These are phyloP conservation scores for Syncephalastrum racemosum DNA, from an alignment of 371 early-diverging fungal genomes.

Conservation along the genomic window DNA sequence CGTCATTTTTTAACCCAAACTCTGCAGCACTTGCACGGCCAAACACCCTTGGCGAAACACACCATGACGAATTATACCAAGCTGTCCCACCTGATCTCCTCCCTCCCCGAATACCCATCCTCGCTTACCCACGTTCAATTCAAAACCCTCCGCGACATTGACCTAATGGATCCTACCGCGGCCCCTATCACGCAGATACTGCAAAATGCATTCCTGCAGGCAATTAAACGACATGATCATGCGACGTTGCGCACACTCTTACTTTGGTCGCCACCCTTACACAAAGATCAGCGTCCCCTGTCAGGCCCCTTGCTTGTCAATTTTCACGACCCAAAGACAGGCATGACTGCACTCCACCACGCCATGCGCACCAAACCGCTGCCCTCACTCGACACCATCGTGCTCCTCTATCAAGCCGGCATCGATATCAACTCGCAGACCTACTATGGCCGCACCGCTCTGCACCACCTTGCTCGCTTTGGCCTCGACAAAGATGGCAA, in stretches of 20 bases:
- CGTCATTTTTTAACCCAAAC: not conserved
- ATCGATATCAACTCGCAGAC: slow-evolving; percentile 69
- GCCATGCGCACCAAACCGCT: slow-evolving; percentile 63
- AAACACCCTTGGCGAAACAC: slow-evolving; percentile 37
- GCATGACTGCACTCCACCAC: slow-evolving; percentile 65
- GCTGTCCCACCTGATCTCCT: slow-evolving; percentile 50
- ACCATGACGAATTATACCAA: slow-evolving; percentile 49
- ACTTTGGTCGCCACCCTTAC: slow-evolving; percentile 42
- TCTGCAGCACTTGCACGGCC: slow-evolving; percentile 15
- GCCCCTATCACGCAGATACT: slow-evolving; percentile 37
- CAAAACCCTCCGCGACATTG: slow-evolving; percentile 33
- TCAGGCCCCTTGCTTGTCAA: slow-evolving; percentile 50
- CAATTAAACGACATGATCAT: slow-evolving; percentile 65
- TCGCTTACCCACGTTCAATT: slow-evolving; percentile 51
- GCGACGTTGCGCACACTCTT: slow-evolving; percentile 54
- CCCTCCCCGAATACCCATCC: slow-evolving; percentile 42
- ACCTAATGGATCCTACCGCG: slow-evolving; percentile 35
- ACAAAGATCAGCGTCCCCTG: slow-evolving; percentile 19
- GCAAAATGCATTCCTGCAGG: slow-evolving; percentile 52
- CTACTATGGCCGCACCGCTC: slow-evolving; percentile 61
- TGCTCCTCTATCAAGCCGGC: slow-evolving; percentile 64
- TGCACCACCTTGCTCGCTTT: slow-evolving; percentile 63
- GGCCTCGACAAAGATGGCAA: slow-evolving; percentile 47
- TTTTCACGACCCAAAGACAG: slow-evolving; percentile 62
- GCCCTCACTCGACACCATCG: slow-evolving; percentile 59